A percentile compares a stretch with the other conserved stretches of the same genome.
Evolutionary conservation across 2,329 filamentous ascomycete genomes (phyloP).

Genomic region (Paecilomyces sp.): DNA sequence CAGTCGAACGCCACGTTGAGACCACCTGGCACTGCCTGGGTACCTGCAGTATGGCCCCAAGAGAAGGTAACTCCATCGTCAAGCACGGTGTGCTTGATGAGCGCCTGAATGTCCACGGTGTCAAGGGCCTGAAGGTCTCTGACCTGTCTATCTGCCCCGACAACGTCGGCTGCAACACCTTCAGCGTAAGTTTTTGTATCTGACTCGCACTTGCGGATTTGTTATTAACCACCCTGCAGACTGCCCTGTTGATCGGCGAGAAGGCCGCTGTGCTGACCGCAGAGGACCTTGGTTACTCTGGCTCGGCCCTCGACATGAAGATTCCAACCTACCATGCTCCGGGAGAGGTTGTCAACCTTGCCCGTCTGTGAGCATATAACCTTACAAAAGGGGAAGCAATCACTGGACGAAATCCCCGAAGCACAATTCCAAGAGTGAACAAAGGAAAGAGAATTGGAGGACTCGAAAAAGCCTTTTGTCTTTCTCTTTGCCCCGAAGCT

Average conservation of each 20-base stretch:
- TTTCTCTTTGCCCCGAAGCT: not conserved
- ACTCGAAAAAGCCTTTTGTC: not conserved
- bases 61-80: conserved; percentile 70
- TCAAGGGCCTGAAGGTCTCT: conserved; percentile 69
- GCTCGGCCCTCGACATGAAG: conserved; percentile 68
- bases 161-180: conserved; percentile 66
- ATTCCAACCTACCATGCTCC: conserved; percentile 57
- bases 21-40: conserved; percentile 65
- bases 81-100: conserved; percentile 68
- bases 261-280: conserved; percentile 63
- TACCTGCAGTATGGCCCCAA: conserved; percentile 71
- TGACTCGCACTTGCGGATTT: conserved; percentile 1
- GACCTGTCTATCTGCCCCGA: conserved; percentile 71
- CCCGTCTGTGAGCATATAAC: conserved; percentile 16
- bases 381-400: conserved; percentile 17
- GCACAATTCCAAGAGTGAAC: conserved; percentile 31
- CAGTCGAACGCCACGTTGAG: conserved; percentile 63
- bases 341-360: conserved; percentile 24
- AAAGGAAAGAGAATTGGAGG: not conserved
- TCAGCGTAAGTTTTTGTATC: conserved; percentile 27
- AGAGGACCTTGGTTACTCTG: conserved; percentile 69
- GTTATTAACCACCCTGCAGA: conserved; percentile 35
- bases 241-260: conserved; percentile 68
- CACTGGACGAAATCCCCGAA: conserved; percentile 77
- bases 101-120: conserved; percentile 69